Evolutionary conservation across 176 grass and related monocot genomes (phyloP).

Genomic region (Cenchrus purpureus): DNA sequence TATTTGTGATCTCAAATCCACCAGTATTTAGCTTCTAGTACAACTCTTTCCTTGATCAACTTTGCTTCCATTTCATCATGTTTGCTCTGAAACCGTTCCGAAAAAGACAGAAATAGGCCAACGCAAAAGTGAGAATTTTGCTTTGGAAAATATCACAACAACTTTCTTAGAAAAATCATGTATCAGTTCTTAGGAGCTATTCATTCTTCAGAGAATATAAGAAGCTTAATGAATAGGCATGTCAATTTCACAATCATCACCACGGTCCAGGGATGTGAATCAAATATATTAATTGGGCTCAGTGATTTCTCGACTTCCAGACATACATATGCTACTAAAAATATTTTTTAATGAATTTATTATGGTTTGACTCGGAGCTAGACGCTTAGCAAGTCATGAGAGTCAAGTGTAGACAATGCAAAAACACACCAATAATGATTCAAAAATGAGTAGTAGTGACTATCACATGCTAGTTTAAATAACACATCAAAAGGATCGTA

Average conservation of each 20-base stretch:
- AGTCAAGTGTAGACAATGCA: neutral
- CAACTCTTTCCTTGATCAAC: slow-evolving; percentile 85
- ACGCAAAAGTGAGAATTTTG: neutral
- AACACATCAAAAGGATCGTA: no score
- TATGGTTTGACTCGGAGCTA: neutral
- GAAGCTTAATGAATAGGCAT: no score
- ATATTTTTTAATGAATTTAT: neutral
- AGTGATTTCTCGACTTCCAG: neutral
- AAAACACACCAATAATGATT: no score
- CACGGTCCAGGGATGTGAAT: neutral
- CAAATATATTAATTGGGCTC: neutral
- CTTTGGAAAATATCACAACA: neutral
- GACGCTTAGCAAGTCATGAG: neutral
- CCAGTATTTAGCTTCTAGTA: slow-evolving; percentile 79
- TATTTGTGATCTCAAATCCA: no score
- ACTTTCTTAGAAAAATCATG: neutral
- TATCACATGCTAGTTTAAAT: no score
- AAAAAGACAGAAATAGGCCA: neutral
- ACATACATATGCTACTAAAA: neutral
- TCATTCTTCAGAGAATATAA: neutral
- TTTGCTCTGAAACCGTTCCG: slow-evolving; percentile 49
- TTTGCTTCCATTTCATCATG: slow-evolving; percentile 76
- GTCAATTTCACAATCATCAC: no score
- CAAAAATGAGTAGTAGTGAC: no score
- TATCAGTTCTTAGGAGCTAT: neutral